Percentiles rank a stretch among this genome's conserved stretches.
Conservation (phyloP, 495 filamentous ascomycete species). For the Pyrenopolyporus hunteri region DNA sequence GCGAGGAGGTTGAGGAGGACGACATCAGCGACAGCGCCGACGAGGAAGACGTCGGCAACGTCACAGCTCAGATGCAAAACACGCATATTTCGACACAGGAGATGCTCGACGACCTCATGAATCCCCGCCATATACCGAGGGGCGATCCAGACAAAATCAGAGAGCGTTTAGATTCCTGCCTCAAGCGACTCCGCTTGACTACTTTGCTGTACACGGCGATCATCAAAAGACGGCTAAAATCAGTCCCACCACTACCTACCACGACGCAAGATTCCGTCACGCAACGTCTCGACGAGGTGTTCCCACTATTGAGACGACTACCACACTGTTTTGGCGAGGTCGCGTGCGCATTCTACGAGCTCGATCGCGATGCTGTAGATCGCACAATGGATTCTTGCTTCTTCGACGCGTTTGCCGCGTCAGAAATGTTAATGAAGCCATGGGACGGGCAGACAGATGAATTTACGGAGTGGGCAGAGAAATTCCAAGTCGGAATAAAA, state of each 20-base stretch:
- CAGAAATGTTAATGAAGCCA: slow-evolving; percentile 50
- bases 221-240: slow-evolving; percentile 64
- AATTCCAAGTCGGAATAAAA: slow-evolving; percentile 56
- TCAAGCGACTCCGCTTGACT: slow-evolving; percentile 63
- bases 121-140: slow-evolving; percentile 58
- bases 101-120: slow-evolving; percentile 63
- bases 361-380: slow-evolving; percentile 54
- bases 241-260: slow-evolving; percentile 49
- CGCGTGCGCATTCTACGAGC: slow-evolving; percentile 56
- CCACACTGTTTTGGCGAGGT: slow-evolving; percentile 51
- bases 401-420: slow-evolving; percentile 53
- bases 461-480: slow-evolving; percentile 56
- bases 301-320: slow-evolving; percentile 47
- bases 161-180: slow-evolving; percentile 60
- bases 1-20: slow-evolving; percentile 64
- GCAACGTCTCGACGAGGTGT: slow-evolving; percentile 52
- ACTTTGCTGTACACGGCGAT: slow-evolving; percentile 65
- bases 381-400: slow-evolving; percentile 55
- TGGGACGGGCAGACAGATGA: slow-evolving; percentile 55
- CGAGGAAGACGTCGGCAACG: slow-evolving; percentile 36
- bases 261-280: slow-evolving; percentile 34
- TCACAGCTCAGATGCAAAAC: slow-evolving; percentile 34
- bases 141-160: slow-evolving; percentile 61
- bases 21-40: slow-evolving; percentile 52
- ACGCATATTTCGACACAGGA: slow-evolving; percentile 48